Evolutionary conservation across 169 alveolate genomes (phyloP), one percentile per base, ranked within the genome.

Genomic region (Theileria orientalis): DNA sequence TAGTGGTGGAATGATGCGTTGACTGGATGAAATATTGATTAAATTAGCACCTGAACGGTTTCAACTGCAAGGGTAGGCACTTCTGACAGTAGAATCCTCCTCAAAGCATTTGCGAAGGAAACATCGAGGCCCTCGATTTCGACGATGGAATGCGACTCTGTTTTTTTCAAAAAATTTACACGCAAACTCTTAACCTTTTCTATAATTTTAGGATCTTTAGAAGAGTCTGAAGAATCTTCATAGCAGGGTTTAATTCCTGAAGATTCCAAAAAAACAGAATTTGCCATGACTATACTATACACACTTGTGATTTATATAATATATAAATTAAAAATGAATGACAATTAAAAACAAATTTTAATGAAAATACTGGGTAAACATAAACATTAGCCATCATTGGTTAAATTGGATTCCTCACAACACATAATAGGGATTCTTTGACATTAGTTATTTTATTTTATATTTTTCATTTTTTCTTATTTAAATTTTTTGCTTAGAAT

Each of bases 11-110:
- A 16, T 42, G 16, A 42, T 42, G 52, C 52, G 16, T 42, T 42
- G 52, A 42, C 52, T 42, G 23, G 52, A n/a, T n/a, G n/a, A n/a
- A n/a, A n/a, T n/a, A n/a, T n/a, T n/a, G n/a, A n/a, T n/a, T n/a
- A n/a, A n/a, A n/a, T n/a, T n/a, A 37, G 44, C 30, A 90, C 90
- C 49, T 85, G 86, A 16, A 97, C 99, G 63, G 94, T 87, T 72
- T 97, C 98, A 29, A 96, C 92, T 3, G 99, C 99, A 87, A 97
- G 94, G 49, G 99, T 95, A 19, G 99, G 99, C 11, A 96, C 96
- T 83, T 97, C 99, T 5, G 98, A 95, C 37, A 97, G 76, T 78
- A 97, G 94, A 44, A 96, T 94, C 85, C 99, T 90, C 70, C 99
- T 90, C 30, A 97, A 76, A 25, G 99, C 96, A 84, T 96, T 95